Percentiles rank a stretch among this genome's conserved stretches.
These are phyloP conservation scores for Chlamydomonas incerta DNA, from an alignment of 139 green algal species.

Conservation along the genomic window DNA sequence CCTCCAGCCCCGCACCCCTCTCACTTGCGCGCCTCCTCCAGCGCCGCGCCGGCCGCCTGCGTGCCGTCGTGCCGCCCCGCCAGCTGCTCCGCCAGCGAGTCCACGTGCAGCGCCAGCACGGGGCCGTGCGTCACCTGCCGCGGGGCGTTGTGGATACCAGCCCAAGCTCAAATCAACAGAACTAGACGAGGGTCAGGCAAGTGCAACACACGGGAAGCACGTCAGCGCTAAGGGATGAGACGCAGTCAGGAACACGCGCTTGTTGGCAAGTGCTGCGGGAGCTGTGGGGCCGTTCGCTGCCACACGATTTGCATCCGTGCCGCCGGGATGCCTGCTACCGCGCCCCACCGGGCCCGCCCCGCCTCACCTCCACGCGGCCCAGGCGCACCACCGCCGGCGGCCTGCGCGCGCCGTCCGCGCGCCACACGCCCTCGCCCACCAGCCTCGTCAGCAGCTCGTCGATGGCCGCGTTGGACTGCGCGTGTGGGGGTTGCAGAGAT, in stretches of 20 bases:
- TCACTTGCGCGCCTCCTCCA: slow-evolving; percentile 25
- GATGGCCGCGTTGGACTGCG: slow-evolving; percentile 82
- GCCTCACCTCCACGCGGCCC: slow-evolving; percentile 49
- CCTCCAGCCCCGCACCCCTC: background rate
- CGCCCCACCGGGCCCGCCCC: background rate
- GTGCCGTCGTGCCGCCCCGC: slow-evolving; percentile 19
- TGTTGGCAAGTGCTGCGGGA: too few species aligned
- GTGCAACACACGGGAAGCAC: too few species aligned
- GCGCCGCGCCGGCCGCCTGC: background rate
- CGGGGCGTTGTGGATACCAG: too few species aligned
- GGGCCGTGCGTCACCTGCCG: slow-evolving; percentile 18
- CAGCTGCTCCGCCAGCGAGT: slow-evolving; percentile 48
- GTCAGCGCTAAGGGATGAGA: too few species aligned
- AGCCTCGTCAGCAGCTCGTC: slow-evolving; percentile 79
- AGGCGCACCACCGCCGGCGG: slow-evolving; percentile 53
- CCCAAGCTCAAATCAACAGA: too few species aligned
- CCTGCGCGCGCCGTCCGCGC: slow-evolving; percentile 22
- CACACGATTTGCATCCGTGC: too few species aligned
- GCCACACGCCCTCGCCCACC: slow-evolving; percentile 59
- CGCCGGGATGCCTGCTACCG: too few species aligned
- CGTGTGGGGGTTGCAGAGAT: too few species aligned
- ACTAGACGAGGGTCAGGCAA: too few species aligned
- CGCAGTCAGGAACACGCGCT: too few species aligned
- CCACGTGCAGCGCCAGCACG: slow-evolving; percentile 53
- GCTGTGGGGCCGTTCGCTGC: too few species aligned